These are phyloP conservation scores for Aspergillus flavus DNA, from an alignment of 2,329 filamentous ascomycete genomes.

Conservation along the genomic window DNA sequence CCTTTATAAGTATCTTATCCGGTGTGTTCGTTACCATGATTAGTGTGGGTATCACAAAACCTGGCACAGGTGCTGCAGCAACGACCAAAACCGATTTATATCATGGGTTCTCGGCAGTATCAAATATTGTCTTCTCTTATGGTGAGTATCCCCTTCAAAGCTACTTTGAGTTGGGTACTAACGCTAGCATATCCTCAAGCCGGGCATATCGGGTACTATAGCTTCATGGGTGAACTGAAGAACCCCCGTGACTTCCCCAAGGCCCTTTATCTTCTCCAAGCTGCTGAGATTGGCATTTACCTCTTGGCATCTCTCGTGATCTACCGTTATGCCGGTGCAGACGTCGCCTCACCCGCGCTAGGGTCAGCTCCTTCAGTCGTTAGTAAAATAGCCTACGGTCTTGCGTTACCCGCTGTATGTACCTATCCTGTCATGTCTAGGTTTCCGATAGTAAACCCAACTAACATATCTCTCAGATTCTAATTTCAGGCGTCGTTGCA, in stretches of 20 bases:
- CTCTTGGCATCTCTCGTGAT: slow-evolving; percentile 68
- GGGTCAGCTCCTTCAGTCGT: slow-evolving; percentile 60
- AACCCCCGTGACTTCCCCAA: slow-evolving; percentile 63
- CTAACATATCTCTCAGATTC: slow-evolving; percentile 44
- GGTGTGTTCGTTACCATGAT: slow-evolving; percentile 71
- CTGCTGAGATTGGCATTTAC: slow-evolving; percentile 63
- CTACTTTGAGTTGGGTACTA: neutral
- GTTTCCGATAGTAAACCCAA: neutral
- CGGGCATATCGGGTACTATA: slow-evolving; percentile 71
- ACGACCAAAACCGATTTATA: slow-evolving; percentile 50
- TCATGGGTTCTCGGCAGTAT: slow-evolving; percentile 62
- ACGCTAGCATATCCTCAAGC: neutral
- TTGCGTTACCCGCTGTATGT: slow-evolving; percentile 63
- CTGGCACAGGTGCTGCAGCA: slow-evolving; percentile 38
- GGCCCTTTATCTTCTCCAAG: slow-evolving; percentile 63
- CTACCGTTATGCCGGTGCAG: slow-evolving; percentile 66
- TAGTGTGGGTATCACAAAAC: slow-evolving; percentile 59
- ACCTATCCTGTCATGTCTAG: neutral
- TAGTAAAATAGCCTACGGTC: slow-evolving; percentile 66
- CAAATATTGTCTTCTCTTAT: slow-evolving; percentile 73
- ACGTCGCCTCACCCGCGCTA: slow-evolving; percentile 66
- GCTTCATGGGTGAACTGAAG: slow-evolving; percentile 65
- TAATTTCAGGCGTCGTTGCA: slow-evolving; percentile 71
- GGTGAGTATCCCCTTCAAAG: slow-evolving; percentile 28
- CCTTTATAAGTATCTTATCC: slow-evolving; percentile 64